A percentile compares a stretch with the other conserved stretches of the same genome.
phyloP scores from a whole-genome alignment of 805 yeast genomes.

The Ogataea philodendri region DNA sequence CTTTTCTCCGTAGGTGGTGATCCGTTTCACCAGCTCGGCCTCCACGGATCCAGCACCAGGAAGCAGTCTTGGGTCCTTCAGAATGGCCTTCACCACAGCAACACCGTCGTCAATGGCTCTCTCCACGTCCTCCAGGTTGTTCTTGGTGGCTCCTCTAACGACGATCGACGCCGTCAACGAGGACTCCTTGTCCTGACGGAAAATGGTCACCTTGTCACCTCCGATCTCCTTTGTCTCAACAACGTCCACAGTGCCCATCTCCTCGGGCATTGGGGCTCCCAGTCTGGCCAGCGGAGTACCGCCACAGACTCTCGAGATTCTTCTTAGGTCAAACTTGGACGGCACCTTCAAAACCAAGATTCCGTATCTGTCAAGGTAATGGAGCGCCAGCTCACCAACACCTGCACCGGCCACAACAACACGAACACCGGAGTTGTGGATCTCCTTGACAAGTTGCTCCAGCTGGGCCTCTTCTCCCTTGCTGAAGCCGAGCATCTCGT shows the following conservation, averaged over 20 bases:
- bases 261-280: slow-evolving; percentile 95
- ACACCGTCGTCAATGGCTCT: slow-evolving; percentile 98
- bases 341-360: slow-evolving; percentile 86
- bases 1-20: slow-evolving; percentile 83
- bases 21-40: slow-evolving; percentile 76
- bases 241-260: slow-evolving; percentile 81
- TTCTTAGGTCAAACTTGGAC: slow-evolving; percentile 89
- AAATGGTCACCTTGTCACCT: slow-evolving; percentile 93
- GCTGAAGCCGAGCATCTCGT: slow-evolving; percentile 94
- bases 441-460: slow-evolving; percentile 79
- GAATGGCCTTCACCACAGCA: slow-evolving; percentile 81
- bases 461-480: slow-evolving; percentile 95
- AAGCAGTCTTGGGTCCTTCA: slow-evolving; percentile 75
- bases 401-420: slow-evolving; percentile 95
- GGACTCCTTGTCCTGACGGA: slow-evolving; percentile 66
- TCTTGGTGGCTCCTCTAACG: slow-evolving; percentile 94
- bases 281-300: slow-evolving; percentile 93
- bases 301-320: slow-evolving; percentile 94
- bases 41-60: slow-evolving; percentile 98
- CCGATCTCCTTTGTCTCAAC: slow-evolving; percentile 95
- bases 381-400: slow-evolving; percentile 89
- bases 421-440: slow-evolving; percentile 77
- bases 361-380: slow-evolving; percentile 83
- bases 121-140: slow-evolving; percentile 89
- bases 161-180: slow-evolving; percentile 91